Conservation (phyloP, 495 filamentous ascomycete genomes). For the Hyaloscypha bicolor region DNA sequence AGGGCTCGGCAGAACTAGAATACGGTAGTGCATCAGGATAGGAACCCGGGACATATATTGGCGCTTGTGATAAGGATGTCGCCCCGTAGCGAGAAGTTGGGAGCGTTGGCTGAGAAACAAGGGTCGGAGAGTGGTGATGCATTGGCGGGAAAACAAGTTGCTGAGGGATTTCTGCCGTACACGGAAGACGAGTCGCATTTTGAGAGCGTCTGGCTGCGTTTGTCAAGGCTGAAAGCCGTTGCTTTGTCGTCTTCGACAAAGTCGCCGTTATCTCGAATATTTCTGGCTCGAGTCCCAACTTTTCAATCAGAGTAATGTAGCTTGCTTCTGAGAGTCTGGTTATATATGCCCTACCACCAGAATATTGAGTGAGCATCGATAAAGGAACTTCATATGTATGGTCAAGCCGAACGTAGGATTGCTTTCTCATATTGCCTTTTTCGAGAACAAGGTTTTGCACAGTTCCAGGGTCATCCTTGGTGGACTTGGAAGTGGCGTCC, state of each 20-base stretch:
- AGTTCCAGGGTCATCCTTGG: not conserved
- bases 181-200: not conserved
- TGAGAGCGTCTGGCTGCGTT: not conserved
- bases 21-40: not conserved
- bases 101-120: not conserved
- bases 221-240: not conserved
- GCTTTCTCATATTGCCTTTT: conserved; percentile 12
- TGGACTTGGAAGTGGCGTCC: not conserved
- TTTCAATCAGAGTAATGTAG: conserved; percentile 14
- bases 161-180: too few species aligned
- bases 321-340: conserved; percentile 12
- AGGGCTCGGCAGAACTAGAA: not conserved
- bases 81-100: not conserved
- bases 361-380: conserved; percentile 15
- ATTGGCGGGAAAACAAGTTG: not conserved
- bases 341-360: conserved; percentile 4
- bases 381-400: conserved; percentile 19
- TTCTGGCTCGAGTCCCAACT: not conserved
- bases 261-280: not conserved
- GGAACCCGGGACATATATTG: not conserved
- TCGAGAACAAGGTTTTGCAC: conserved; percentile 6
- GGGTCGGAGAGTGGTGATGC: not conserved
- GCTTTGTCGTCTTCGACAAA: conserved; percentile 4
- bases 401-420: conserved; percentile 19
- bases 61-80: not conserved